These are phyloP conservation scores for Arabidopsis lyrata DNA, from an alignment of 441 rosid genomes.

Conservation along the genomic window DNA sequence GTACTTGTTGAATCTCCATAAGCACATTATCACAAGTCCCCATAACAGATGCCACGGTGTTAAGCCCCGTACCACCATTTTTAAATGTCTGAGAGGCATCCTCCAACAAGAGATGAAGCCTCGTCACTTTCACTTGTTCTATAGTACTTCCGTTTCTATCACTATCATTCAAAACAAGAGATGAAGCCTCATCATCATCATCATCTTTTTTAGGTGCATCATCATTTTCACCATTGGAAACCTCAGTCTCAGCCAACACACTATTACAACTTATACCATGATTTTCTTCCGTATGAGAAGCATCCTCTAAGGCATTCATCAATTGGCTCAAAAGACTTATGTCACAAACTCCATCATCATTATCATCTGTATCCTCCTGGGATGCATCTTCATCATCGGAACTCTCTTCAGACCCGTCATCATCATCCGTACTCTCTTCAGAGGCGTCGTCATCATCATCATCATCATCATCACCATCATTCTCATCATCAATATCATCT, in stretches of 20 bases:
- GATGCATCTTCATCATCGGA: not conserved
- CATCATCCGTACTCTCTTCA: not conserved
- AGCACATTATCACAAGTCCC: not conserved
- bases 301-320: not conserved
- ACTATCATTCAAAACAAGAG: not conserved
- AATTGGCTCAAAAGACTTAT: not conserved
- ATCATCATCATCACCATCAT: not conserved
- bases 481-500: not conserved
- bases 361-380: not conserved
- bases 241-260: conserved; percentile 6
- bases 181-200: conserved; percentile 1
- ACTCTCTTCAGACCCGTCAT: not conserved
- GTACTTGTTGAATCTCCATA: not conserved
- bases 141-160: not conserved
- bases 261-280: not conserved
- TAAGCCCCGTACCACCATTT: not conserved
- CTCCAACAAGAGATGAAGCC: not conserved
- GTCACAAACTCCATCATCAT: not conserved
- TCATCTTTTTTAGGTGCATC: not conserved
- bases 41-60: not conserved
- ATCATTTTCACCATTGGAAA: conserved; percentile 1
- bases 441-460: not conserved
- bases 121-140: not conserved
- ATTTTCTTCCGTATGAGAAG: not conserved
- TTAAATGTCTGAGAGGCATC: not conserved